Conservation (phyloP, 805 yeast genomes). For the Candida nitratophila region DNA sequence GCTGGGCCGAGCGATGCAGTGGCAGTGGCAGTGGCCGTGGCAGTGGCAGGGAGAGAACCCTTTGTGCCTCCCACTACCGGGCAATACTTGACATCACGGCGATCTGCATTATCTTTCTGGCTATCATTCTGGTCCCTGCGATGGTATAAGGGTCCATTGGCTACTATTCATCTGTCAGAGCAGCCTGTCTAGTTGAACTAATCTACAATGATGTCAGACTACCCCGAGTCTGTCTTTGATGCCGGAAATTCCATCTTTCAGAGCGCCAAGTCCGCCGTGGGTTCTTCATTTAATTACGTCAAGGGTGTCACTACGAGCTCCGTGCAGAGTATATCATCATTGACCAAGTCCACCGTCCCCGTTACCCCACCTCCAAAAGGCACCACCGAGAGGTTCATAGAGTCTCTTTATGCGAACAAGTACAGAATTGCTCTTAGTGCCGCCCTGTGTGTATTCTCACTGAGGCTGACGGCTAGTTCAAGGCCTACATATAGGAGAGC, state of each 20-base stretch:
- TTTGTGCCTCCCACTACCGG: too few relatives aligned
- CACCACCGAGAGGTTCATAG: background rate
- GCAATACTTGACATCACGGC: too few relatives aligned
- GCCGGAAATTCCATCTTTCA: slow-evolving; percentile 1
- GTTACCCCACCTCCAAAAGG: background rate
- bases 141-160: too few relatives aligned
- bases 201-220: slow-evolving; percentile 1
- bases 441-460: background rate
- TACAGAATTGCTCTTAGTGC: background rate
- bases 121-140: too few relatives aligned
- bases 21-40: too few relatives aligned
- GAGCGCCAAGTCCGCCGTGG: background rate
- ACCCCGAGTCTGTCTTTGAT: slow-evolving; percentile 4
- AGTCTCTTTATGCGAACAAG: background rate
- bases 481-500: slow-evolving; percentile 39
- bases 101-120: too few relatives aligned
- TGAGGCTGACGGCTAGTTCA: background rate
- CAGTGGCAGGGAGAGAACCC: too few relatives aligned
- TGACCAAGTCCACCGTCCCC: background rate
- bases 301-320: background rate
- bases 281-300: background rate
- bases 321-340: background rate
- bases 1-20: too few relatives aligned
- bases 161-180: too few relatives aligned
- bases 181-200: too few relatives aligned